phyloP scores from a whole-genome alignment of 306 rosid species.

The Quercus robur region DNA sequence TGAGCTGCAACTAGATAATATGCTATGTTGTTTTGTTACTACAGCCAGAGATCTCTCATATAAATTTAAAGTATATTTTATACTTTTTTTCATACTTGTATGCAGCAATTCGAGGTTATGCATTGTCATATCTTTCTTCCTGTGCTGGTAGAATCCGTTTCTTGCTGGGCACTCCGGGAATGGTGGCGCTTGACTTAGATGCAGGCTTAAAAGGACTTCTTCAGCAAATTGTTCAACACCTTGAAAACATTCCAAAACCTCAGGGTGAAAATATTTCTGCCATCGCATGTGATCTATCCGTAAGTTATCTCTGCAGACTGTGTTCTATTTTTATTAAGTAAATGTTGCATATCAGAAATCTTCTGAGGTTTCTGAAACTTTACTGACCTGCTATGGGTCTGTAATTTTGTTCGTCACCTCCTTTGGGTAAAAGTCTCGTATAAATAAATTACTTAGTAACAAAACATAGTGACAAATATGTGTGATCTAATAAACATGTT shows the following conservation, averaged over 20 bases:
- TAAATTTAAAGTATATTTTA: not conserved
- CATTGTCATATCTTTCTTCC: conserved; percentile 90
- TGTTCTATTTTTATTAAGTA: conserved; percentile 14
- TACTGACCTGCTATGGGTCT: not conserved
- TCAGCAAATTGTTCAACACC: conserved; percentile 80
- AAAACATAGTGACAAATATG: not conserved
- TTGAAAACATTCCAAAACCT: conserved; percentile 89
- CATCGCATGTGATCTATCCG: conserved; percentile 78
- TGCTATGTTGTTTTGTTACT: not conserved
- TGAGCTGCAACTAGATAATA: not conserved
- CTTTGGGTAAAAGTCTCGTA: not conserved
- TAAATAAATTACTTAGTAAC: too few relatives aligned
- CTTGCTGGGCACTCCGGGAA: conserved; percentile 92
- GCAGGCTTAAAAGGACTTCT: conserved; percentile 70
- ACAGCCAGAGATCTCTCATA: not conserved
- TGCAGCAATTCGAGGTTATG: conserved; percentile 98
- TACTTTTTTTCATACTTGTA: conserved; percentile 19
- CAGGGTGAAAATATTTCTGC: conserved; percentile 93
- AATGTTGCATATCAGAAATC: not conserved
- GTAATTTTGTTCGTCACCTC: not conserved
- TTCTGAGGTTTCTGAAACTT: not conserved
- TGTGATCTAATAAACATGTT: not conserved
- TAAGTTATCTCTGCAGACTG: conserved; percentile 31
- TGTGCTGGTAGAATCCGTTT: conserved; percentile 93
- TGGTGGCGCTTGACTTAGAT: conserved; percentile 98